Percentiles rank a stretch among this genome's conserved stretches.
Conservation (phyloP, 192 early-diverging fungal species). For the Backusella westeae region DNA sequence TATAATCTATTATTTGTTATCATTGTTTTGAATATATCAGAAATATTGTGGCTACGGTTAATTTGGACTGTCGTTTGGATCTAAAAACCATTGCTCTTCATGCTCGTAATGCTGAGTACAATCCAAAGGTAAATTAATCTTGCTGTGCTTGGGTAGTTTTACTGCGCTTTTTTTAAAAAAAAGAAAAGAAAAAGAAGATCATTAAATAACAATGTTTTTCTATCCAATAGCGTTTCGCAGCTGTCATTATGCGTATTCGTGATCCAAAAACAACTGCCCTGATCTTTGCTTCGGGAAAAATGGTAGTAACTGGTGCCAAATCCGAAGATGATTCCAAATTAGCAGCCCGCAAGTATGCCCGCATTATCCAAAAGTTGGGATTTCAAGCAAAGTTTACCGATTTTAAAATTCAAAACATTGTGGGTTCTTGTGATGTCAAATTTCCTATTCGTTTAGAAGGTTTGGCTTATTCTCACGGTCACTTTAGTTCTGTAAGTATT, state of each 20-base stretch:
- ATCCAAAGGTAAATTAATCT: constrained; percentile 84
- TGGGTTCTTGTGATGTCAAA: constrained; percentile 98
- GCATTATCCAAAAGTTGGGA: constrained; percentile 98
- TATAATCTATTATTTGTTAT: not conserved
- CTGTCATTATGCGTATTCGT: constrained; percentile 99
- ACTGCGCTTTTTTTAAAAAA: constrained; percentile 17
- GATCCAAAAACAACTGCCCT: constrained; percentile 99
- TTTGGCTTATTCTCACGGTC: constrained; percentile 89
- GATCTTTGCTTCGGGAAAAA: constrained; percentile 99
- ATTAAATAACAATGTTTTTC: not conserved
- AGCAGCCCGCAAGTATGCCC: constrained; percentile 97
- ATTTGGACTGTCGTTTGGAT: constrained; percentile 95
- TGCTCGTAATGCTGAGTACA: constrained; percentile 99
- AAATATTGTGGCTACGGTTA: constrained; percentile 99
- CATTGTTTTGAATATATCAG: constrained; percentile 39
- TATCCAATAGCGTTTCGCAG: constrained; percentile 89
- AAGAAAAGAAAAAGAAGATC: not conserved
- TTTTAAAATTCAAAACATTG: constrained; percentile 99
- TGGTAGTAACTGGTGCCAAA: constrained; percentile 98
- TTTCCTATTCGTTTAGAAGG: constrained; percentile 99
- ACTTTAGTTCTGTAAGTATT: constrained; percentile 80
- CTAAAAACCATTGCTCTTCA: constrained; percentile 98
- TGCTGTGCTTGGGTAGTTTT: not conserved
- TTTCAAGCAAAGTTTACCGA: constrained; percentile 97
- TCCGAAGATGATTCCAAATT: constrained; percentile 97